phyloP scores from a whole-genome alignment of 78 protist species.

The Dictyostelium intermedium region DNA sequence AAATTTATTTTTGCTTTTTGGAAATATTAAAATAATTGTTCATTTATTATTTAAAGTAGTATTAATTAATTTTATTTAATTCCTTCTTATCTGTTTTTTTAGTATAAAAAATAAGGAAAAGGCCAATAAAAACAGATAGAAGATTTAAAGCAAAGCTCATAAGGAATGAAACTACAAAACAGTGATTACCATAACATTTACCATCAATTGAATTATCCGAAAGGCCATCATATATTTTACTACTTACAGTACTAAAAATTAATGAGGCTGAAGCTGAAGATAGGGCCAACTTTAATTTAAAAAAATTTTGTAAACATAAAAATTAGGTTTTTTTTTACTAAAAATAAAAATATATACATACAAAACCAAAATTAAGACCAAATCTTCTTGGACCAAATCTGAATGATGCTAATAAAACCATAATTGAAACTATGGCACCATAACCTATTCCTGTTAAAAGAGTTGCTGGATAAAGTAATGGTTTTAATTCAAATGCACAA shows the following conservation, averaged over 20 bases:
- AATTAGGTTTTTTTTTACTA: no score
- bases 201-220: not conserved
- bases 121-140: not conserved
- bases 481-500: not conserved
- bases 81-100: not conserved
- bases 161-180: not conserved
- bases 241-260: constrained; percentile 2
- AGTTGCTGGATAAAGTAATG: not conserved
- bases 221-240: constrained; percentile 12
- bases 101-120: not conserved
- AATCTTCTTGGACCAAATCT: constrained; percentile 63
- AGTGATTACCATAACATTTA: constrained; percentile 15
- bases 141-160: not conserved
- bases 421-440: constrained; percentile 45
- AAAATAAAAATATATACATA: not conserved
- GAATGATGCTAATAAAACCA: constrained; percentile 31
- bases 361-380: constrained; percentile 70
- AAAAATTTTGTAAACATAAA: no score
- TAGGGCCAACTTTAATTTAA: not conserved
- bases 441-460: constrained; percentile 50
- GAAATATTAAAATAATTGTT: no score
- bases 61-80: no score
- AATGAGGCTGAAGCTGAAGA: constrained; percentile 38
- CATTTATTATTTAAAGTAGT: no score
- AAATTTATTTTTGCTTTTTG: no score